phyloP scores from a whole-genome alignment of 495 filamentous ascomycete species.

The Trichoderma gamsii region DNA sequence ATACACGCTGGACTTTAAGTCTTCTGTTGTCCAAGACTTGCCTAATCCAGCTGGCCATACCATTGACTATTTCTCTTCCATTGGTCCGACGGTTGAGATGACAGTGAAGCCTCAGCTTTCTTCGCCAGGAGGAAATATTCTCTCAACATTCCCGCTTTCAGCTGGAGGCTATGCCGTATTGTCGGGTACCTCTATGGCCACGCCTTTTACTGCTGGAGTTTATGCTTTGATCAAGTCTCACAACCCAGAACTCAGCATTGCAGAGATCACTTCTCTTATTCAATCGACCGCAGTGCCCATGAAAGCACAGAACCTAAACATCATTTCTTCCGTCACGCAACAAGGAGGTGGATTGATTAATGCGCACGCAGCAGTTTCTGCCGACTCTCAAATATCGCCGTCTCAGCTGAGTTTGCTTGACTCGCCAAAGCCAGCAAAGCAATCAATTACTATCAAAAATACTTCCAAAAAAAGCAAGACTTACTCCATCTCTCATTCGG shows the following conservation, averaged over 20 bases:
- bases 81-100: constrained; percentile 21
- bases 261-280: constrained; percentile 23
- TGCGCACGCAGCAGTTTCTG: constrained; percentile 25
- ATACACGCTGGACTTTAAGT: neutral
- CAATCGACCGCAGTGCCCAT: constrained; percentile 24
- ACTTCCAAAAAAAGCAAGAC: neutral
- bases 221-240: constrained; percentile 29
- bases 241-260: constrained; percentile 19
- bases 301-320: constrained; percentile 19
- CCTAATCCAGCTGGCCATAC: constrained; percentile 18
- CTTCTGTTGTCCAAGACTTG: neutral
- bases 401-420: constrained; percentile 10
- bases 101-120: constrained; percentile 24
- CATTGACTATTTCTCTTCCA: constrained; percentile 26
- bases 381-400: constrained; percentile 17
- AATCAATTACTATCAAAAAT: neutral
- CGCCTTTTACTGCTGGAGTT: constrained; percentile 24
- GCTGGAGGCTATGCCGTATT: constrained; percentile 22
- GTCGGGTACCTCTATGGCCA: constrained; percentile 27
- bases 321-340: constrained; percentile 18
- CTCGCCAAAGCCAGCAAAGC: neutral
- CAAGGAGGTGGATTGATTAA: constrained; percentile 32
- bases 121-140: constrained; percentile 22
- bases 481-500: neutral
- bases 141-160: constrained; percentile 24